Base-by-base conservation (phyloP, 2,329 filamentous ascomycete genomes). In the Neodidymelliopsis sp. region DNA sequence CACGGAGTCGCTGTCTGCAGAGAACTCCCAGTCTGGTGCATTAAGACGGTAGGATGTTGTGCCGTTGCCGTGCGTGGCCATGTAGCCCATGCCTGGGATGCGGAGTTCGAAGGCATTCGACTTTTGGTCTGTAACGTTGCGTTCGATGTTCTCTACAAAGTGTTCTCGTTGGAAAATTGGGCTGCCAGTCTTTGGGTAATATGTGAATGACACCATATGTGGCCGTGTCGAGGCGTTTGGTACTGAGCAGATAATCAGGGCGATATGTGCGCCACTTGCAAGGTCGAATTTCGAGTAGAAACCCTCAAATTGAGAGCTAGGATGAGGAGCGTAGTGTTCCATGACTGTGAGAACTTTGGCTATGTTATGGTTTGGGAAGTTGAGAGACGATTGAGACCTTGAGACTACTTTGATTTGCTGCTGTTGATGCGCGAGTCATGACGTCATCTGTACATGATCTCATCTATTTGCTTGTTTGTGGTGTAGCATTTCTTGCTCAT, bases 251-350 rank as follows among this genome's bases (percentile, higher is more conserved):
- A 79, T 72, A 33, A 81, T 75, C 8, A 80, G 53, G 12, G 75
- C 74, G 6, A 81, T 66, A 46, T 78, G 74, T 4, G 72, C 70
- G 49, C 77, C 76, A 3, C 74, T 77, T 12, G 74, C 71, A 6
- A 80, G 71, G 41, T 72, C 66, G 60, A 81, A 80, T 54, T 79
- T 79, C 51, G 75, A 77, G 64, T 81, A 81, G 63, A 73, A 80
- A 25, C 78, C 78, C 63, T 81, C 78, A 56, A 81, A 80, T 23
- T 65, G 67, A 20, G 76, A 61, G 24, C 44, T 55, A 1, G 56
- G 56, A 51, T 81, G 79, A 2, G 78, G 78, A 6, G 66, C 67
- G 44, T 65, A 72, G 54, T 78, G 74, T 47, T 79, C 70, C 71
- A 76, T 76, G 38, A 11, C 28, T 30, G 23, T 27, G 13, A 16